Base-by-base conservation (phyloP, 345 rosid species). In the Xanthoceras sorbifolium region DNA sequence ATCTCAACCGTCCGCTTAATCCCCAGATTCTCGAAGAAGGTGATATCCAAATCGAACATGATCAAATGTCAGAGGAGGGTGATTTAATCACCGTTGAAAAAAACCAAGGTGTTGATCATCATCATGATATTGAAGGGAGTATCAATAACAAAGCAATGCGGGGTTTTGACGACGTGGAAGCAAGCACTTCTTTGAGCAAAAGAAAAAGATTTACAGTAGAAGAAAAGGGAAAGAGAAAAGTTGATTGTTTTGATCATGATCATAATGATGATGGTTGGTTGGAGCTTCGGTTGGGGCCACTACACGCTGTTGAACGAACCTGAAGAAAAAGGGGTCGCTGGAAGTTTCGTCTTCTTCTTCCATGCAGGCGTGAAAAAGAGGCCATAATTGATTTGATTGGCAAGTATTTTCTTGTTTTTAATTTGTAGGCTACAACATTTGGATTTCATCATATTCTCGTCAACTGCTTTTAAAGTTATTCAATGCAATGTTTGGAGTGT, bases 181-280 rank as follows among this genome's bases (percentile, higher is more conserved):
- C 44, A 50, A 46, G 73, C 61, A 1, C 10, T 31, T 52, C 20
- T 4, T 7, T 18, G 44, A 70, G 28, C 4, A 70, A 31, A 18
- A 52, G 46, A 25, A 70, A 60, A 70, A 18, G 72, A 48, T 71
- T 28, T 17, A 71, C 64, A 0, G 48, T 31, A 54, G 74, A 71
- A 71, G 74, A 71, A 42, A 71, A 54, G 20, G 74, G 74, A 32
- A 71, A 71, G 74, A 55, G 11, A 54, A 71, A 2, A 34, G 5
- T n/a, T n/a, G 63, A 55, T 70, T 10, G 20, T n/a, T n/a, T n/a
- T 46, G 15, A 50, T 8, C 26, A 29, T 1, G 42, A 9, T 55
- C 48, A 71, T 32, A 46, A 11, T 18, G 28, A n/a, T 12, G 71
- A 42, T 40, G 71, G 15, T 34, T 71, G 52, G 64, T 55, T 71